Base-by-base conservation (phyloP, 2,329 filamentous ascomycete species). In the Golovinomyces cichoracearum region DNA sequence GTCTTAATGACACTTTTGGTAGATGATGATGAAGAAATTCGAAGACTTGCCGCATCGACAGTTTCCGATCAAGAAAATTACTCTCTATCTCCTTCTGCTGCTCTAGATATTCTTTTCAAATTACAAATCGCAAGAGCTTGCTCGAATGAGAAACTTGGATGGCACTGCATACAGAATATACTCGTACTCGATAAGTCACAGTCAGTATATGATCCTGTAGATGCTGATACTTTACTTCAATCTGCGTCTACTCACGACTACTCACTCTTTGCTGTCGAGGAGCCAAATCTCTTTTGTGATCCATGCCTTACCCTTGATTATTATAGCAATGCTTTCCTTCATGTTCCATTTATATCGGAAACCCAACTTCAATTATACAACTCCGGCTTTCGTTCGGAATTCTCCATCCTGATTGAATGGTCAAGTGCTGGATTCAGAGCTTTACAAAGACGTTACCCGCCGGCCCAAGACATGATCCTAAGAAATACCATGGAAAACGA, bases 21-120 rank as follows among this genome's bases (percentile, higher is more conserved):
- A 9, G 47, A 49, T 44, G 47, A 49, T 23, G 47, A 49, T 22
- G 23, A 42, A 22, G 38, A 49, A 5, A 44, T 49, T 21, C 47
- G 47, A 23, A 22, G 23, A 5, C n/a, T 44, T 31, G 25, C 25
- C 22, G 47, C 47, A 29, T 29, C 27, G 0, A 44, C 26, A 7
- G 38, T 45, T 19, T 49, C 47, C 5, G 15, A 45, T 17, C n/a
- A 44, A 10, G 4, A 41, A 12, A 17, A 31, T 9, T 13, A 19
- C 25, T 31, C 38, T 33, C 17, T 42, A 2, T 21, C 17, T 45
- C 47, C 47, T 33, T 23, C 35, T 21, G 40, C 37, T 17, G 47
- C 47, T 31, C 40, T 27, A 21, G 38, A 44, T 12, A 17, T 10
- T 23, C 37, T 49, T 17, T 17, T 49, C 19, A 31, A 44, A 49